Percentiles rank a stretch among this genome's conserved stretches.
Evolutionary conservation across 257 asterid species (phyloP).

Genomic region (Scutellaria minor): DNA sequence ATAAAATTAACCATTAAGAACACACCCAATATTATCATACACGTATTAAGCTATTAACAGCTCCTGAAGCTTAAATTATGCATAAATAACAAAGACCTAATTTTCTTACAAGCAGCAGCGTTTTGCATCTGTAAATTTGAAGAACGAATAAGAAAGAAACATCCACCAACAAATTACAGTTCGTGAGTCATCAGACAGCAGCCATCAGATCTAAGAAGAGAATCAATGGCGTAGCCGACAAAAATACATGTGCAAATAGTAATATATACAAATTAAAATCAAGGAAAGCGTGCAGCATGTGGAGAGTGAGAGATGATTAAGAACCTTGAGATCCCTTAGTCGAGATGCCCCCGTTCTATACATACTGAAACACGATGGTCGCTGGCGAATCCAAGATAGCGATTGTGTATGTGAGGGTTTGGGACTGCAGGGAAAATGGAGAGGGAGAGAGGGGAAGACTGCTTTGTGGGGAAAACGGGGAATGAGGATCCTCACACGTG

Average conservation of each 20-base stretch:
- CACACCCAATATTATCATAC: neutral
- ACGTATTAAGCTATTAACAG: neutral
- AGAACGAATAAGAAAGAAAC: neutral
- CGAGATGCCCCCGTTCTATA: slow-evolving; percentile 69
- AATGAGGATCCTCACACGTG: slow-evolving; percentile 50
- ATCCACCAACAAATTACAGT: slow-evolving; percentile 7
- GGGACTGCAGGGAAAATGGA: slow-evolving; percentile 4
- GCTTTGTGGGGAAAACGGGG: slow-evolving; percentile 31
- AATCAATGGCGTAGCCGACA: slow-evolving; percentile 1
- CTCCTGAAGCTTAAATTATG: slow-evolving; percentile 3
- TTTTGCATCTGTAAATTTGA: neutral
- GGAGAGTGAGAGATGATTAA: neutral
- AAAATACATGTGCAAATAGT: neutral
- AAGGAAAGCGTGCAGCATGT: neutral
- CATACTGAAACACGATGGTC: slow-evolving; percentile 47
- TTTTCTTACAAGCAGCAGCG: neutral
- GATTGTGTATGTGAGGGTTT: slow-evolving; percentile 23
- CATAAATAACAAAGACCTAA: neutral
- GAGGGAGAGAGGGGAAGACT: neutral
- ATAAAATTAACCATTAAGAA: neutral
- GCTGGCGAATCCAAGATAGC: slow-evolving; percentile 2
- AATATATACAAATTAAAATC: slow-evolving; percentile 6
- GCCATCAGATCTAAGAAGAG: slow-evolving; percentile 30
- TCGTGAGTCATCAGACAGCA: neutral
- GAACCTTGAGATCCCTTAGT: slow-evolving; percentile 70